These are phyloP conservation scores for Wallacemonas sp. DNA, from an alignment of 208 protist genomes.

Conservation along the genomic window DNA sequence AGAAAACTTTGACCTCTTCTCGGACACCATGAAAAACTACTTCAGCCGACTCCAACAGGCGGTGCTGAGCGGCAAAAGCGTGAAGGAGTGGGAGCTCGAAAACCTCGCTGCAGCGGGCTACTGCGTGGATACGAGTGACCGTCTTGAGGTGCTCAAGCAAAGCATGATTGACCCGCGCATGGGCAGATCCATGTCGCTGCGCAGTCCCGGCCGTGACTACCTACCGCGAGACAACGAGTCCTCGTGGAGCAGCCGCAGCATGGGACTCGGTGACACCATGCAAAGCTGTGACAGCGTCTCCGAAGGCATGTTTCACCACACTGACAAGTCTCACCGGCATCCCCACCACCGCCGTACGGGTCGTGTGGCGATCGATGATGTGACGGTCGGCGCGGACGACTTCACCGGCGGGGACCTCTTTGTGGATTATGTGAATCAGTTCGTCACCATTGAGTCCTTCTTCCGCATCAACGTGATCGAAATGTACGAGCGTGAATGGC, in stretches of 20 bases:
- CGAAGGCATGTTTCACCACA: constrained; percentile 1
- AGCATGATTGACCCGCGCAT: not conserved
- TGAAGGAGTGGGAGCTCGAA: constrained; percentile 82
- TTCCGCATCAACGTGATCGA: constrained; percentile 54
- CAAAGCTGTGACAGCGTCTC: constrained; percentile 29
- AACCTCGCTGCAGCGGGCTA: constrained; percentile 34
- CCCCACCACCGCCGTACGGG: not conserved
- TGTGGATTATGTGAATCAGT: constrained; percentile 49
- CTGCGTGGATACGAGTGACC: constrained; percentile 8
- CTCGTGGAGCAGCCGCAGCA: not conserved
- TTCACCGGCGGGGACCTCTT: constrained; percentile 18
- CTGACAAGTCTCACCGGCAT: too few relatives aligned
- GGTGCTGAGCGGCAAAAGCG: constrained; percentile 34
- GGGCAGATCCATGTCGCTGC: not conserved
- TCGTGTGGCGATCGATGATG: not conserved
- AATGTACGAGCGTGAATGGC: constrained; percentile 57
- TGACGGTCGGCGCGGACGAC: not conserved
- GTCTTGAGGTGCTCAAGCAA: constrained; percentile 21
- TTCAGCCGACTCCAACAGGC: constrained; percentile 41
- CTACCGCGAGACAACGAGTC: constrained; percentile 15
- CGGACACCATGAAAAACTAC: constrained; percentile 46
- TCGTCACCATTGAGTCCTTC: constrained; percentile 45
- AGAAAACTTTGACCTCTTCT: constrained; percentile 42
- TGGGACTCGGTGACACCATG: constrained; percentile 21
- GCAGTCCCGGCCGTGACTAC: not conserved